These are phyloP conservation scores for Neocatenulostroma microsporum DNA, from an alignment of 2,329 filamentous ascomycete species.

Conservation along the genomic window DNA sequence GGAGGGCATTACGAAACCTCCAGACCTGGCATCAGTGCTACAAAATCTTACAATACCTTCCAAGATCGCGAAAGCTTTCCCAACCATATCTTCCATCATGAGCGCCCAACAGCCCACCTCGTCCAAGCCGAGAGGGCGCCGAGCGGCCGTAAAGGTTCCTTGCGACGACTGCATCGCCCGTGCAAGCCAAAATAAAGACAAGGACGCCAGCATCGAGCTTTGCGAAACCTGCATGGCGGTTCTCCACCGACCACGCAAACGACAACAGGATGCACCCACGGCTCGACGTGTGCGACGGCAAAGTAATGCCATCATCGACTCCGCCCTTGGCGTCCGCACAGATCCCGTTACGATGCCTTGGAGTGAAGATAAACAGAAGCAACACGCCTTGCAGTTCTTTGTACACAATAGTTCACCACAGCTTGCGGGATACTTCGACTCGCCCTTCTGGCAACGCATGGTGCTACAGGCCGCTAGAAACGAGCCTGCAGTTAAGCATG, in stretches of 20 bases:
- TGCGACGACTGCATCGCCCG: slow-evolving; percentile 21
- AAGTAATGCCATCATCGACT: slow-evolving; percentile 15
- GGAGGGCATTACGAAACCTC: too few relatives aligned
- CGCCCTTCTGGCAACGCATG: slow-evolving; percentile 27
- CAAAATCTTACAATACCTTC: background rate
- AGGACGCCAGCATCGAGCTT: slow-evolving; percentile 13
- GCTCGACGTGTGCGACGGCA: slow-evolving; percentile 11
- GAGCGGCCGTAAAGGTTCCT: slow-evolving; percentile 13
- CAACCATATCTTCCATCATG: background rate
- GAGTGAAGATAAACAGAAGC: slow-evolving; percentile 16
- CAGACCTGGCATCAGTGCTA: too few relatives aligned
- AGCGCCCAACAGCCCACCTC: background rate
- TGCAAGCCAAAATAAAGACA: slow-evolving; percentile 14
- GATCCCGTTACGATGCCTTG: slow-evolving; percentile 12
- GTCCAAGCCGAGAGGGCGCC: slow-evolving; percentile 7
- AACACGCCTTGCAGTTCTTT: slow-evolving; percentile 29
- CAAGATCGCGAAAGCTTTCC: background rate
- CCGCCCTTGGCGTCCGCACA: slow-evolving; percentile 12
- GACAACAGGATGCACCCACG: slow-evolving; percentile 6
- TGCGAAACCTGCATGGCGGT: slow-evolving; percentile 17
- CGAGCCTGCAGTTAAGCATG: slow-evolving; percentile 27
- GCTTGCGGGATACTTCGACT: slow-evolving; percentile 29
- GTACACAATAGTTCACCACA: slow-evolving; percentile 33
- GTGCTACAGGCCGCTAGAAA: slow-evolving; percentile 27
- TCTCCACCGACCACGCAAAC: slow-evolving; percentile 14